Base-by-base conservation (phyloP, 148 eudicot genomes). In the Rhododendron henanense region DNA sequence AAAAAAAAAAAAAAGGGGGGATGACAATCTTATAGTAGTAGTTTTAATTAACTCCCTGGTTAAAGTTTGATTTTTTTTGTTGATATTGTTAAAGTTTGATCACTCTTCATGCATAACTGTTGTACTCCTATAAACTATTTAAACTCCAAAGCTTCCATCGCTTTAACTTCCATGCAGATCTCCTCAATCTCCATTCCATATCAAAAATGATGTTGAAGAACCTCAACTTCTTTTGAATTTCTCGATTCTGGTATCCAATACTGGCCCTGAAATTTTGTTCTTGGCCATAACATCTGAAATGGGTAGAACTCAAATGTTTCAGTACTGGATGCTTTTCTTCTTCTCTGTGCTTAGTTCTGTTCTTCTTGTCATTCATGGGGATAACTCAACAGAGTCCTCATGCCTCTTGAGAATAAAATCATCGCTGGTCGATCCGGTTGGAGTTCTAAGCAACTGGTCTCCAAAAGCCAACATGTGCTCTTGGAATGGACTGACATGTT, bases 401-500 rank as follows among this genome's bases (percentile, higher is more conserved):
- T 91, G 91, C 91, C 92, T 96, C 10, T 83, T 93, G 53, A 90
- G 88, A 85, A 93, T 96, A 90, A 94, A 94, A 86, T 89, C 94
- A 13, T 84, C 88, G 44, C 84, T 96, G 28, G 39, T 51, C 78
- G 96, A 94, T 92, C 92, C 93, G 41, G 53, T 33, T 28, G 89
- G 90, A 86, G 89, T 82, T 90, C 90, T 96, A 9, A 78, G 81
- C 57, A 91, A 82, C 89, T 96, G 99, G 99, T 90, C 93, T 83
- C 86, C 87, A 57, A 69, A 71, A 77, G 76, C 89, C 25, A 90
- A 84, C 80, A 16, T 94, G 31, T 96, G 99, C 84, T 77, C 84
- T 10, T 96, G 99, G 99, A 87, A 92, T 86, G 94, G 96, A 4
- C 78, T 96, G 57, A 89, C 93, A 85, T 96, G 99, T 85, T 91